A percentile compares a stretch with the other conserved stretches of the same genome.
These are phyloP conservation scores for Acorus gramineus DNA, from an alignment of 106 monocot genomes.

Conservation along the genomic window DNA sequence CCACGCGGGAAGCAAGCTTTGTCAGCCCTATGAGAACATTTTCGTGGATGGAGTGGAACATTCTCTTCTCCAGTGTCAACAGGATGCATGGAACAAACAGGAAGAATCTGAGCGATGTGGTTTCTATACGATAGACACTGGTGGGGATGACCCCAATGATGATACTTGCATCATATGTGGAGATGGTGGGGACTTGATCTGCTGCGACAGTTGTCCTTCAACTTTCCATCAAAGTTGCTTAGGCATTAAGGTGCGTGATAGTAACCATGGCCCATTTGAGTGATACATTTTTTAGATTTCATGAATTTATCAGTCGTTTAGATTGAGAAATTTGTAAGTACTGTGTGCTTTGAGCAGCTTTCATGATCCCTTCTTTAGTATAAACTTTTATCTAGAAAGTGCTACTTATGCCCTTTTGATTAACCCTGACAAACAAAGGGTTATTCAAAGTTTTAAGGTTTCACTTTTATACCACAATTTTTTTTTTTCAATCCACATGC, in stretches of 20 bases:
- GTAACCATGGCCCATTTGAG: too few species aligned
- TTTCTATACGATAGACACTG: conserved; percentile 27
- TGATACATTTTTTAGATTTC: too few species aligned
- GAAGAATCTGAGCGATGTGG: conserved; percentile 23
- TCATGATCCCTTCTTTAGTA: neutral
- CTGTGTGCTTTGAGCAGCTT: too few species aligned
- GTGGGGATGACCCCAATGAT: conserved; percentile 71
- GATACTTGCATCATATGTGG: conserved; percentile 89
- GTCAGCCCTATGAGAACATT: conserved; percentile 54
- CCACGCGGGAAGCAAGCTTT: conserved; percentile 79
- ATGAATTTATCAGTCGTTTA: too few species aligned
- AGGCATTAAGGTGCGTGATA: conserved; percentile 49
- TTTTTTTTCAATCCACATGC: too few species aligned
- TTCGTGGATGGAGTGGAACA: conserved; percentile 29
- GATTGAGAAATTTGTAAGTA: too few species aligned
- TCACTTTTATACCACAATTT: too few species aligned
- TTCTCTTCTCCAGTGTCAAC: conserved; percentile 54
- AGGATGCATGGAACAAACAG: conserved; percentile 66
- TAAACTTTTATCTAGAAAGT: neutral
- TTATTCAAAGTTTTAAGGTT: neutral
- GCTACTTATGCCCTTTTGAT: neutral
- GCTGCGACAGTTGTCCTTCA: conserved; percentile 83
- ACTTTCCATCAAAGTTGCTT: conserved; percentile 74
- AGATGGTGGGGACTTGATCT: conserved; percentile 85
- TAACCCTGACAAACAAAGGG: neutral